A percentile compares a stretch with the other conserved stretches of the same genome.
phyloP scores from a whole-genome alignment of 202 grass and related monocot genomes.

The Digitaria exilis region DNA sequence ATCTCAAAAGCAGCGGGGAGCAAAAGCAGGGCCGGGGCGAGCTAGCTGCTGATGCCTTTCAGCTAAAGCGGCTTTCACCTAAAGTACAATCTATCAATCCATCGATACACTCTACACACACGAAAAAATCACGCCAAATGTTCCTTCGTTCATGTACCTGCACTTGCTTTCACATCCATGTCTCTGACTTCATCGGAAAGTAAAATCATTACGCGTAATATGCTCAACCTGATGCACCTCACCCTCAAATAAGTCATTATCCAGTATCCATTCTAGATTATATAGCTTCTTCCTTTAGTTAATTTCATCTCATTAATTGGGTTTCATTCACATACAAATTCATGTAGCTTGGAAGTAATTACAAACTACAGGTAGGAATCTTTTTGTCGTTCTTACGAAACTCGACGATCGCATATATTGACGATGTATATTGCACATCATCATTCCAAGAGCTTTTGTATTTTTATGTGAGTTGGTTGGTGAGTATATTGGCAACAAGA shows the following conservation, averaged over 20 bases:
- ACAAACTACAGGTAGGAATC: background rate
- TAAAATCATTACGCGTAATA: slow-evolving; percentile 64
- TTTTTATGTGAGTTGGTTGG: background rate
- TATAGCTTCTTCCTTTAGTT: background rate
- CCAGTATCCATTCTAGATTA: background rate
- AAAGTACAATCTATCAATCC: slow-evolving; percentile 71
- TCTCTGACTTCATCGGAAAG: slow-evolving; percentile 81
- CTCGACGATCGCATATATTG: too few species aligned
- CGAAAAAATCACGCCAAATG: slow-evolving; percentile 63
- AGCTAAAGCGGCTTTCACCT: slow-evolving; percentile 73
- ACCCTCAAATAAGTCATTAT: background rate
- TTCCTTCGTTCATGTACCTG: slow-evolving; percentile 61
- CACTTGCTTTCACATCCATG: slow-evolving; percentile 61
- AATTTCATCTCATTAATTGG: background rate
- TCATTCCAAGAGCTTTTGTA: background rate
- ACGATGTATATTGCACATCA: background rate
- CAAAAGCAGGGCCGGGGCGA: slow-evolving; percentile 36
- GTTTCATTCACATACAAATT: too few species aligned
- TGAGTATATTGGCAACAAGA: background rate
- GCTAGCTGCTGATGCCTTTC: slow-evolving; percentile 74
- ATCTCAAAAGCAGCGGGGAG: slow-evolving; percentile 58
- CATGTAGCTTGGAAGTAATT: background rate
- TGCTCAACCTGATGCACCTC: slow-evolving; percentile 26
- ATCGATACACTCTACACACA: slow-evolving; percentile 48
- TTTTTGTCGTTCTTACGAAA: background rate